These are phyloP conservation scores for Maudiozyma turicensis DNA, from an alignment of 805 yeast species.

Conservation along the genomic window DNA sequence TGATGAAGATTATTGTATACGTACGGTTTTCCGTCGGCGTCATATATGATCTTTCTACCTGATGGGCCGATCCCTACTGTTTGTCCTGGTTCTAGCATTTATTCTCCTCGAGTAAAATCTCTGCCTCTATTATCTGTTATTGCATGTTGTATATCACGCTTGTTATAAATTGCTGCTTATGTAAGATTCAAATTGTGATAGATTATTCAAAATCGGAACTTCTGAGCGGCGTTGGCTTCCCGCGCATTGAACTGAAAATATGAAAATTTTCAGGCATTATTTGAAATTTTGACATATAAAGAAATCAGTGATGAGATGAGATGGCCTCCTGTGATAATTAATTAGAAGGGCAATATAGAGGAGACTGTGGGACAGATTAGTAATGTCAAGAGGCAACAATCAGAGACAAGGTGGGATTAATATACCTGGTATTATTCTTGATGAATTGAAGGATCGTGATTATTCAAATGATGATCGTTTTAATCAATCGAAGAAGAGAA, in stretches of 20 bases:
- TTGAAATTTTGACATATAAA: not conserved
- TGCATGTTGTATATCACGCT: too few species aligned
- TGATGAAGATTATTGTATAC: constrained; percentile 26
- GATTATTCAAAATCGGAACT: too few species aligned
- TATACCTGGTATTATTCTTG: constrained; percentile 45
- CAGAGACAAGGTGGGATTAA: constrained; percentile 36
- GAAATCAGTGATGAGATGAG: not conserved
- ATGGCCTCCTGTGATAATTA: not conserved
- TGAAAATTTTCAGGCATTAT: too few species aligned
- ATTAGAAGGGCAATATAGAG: not conserved
- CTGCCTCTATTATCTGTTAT: too few species aligned
- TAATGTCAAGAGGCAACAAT: constrained; percentile 5
- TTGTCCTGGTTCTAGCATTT: not conserved
- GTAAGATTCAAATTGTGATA: too few species aligned
- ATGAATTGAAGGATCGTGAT: constrained; percentile 40
- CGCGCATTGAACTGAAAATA: too few species aligned
- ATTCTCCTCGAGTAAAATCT: not conserved
- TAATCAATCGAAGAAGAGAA: constrained; percentile 24
- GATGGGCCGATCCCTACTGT: constrained; percentile 43
- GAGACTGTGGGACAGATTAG: not conserved
- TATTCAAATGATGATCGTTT: constrained; percentile 35
- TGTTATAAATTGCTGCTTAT: too few species aligned
- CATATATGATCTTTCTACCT: constrained; percentile 64
- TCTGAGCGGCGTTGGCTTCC: too few species aligned
- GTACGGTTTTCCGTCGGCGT: constrained; percentile 89